Conservation (phyloP, 2,329 filamentous ascomycete species). For the Orbilia quercus region DNA sequence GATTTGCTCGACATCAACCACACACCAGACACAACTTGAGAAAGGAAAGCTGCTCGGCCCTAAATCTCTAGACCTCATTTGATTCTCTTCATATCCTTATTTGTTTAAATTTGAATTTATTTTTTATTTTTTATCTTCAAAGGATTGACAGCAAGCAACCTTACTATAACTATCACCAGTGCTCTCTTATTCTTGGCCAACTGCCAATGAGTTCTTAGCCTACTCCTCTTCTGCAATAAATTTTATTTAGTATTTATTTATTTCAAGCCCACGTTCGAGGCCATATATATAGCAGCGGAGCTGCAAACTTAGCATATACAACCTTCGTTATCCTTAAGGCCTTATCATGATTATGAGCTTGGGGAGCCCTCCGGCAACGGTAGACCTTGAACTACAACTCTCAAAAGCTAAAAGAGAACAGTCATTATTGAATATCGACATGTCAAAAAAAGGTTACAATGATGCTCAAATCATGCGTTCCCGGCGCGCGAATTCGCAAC, state of each 20-base stretch:
- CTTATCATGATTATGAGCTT: constrained; percentile 10
- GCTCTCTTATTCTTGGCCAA: no score
- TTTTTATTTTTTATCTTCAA: no score
- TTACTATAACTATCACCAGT: no score
- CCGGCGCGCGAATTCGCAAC: neutral
- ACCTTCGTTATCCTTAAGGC: no score
- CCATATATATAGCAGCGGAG: no score
- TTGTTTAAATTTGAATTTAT: no score
- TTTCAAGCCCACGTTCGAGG: no score
- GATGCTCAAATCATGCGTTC: neutral
- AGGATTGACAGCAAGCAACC: no score
- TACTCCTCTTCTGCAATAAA: no score
- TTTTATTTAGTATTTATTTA: no score
- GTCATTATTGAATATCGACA: no score
- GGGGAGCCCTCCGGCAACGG: neutral
- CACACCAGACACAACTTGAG: constrained; percentile 19
- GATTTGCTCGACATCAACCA: constrained; percentile 25
- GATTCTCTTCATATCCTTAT: neutral
- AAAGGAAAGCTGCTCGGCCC: neutral
- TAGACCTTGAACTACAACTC: neutral
- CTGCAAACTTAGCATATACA: constrained; percentile 3
- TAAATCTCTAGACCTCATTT: neutral
- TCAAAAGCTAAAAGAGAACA: neutral
- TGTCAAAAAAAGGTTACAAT: constrained; percentile 4
- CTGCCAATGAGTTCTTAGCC: no score